phyloP scores from a whole-genome alignment of 805 yeast genomes.

The Hanseniaspora valbyensis region DNA sequence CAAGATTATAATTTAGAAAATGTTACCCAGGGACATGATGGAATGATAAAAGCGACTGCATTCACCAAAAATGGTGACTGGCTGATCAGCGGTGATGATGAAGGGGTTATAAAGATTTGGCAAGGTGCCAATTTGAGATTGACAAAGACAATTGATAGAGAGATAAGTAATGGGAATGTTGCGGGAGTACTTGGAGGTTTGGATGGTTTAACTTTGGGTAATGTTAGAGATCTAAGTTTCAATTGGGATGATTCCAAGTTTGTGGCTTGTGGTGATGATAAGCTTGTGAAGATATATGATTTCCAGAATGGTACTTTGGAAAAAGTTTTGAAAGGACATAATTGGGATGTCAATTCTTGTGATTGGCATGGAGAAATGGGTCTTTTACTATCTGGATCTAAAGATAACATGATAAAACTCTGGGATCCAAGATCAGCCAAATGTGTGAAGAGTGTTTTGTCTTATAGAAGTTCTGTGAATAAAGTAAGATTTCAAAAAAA shows the following conservation, averaged over 20 bases:
- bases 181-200: not conserved
- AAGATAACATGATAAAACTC: slow-evolving; percentile 81
- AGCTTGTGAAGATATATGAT: slow-evolving; percentile 84
- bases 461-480: slow-evolving; percentile 89
- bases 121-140: slow-evolving; percentile 91
- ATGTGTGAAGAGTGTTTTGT: slow-evolving; percentile 71
- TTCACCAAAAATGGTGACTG: slow-evolving; percentile 90
- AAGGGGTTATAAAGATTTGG: slow-evolving; percentile 88
- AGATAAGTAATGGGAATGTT: not conserved
- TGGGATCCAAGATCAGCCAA: slow-evolving; percentile 89
- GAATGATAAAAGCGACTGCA: slow-evolving; percentile 65
- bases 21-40: slow-evolving; percentile 96
- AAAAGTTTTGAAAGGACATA: slow-evolving; percentile 73
- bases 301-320: slow-evolving; percentile 83
- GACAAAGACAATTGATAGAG: slow-evolving; percentile 56
- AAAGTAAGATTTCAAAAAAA: slow-evolving; percentile 63
- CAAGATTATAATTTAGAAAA: slow-evolving; percentile 90
- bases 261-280: slow-evolving; percentile 91
- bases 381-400: slow-evolving; percentile 81
- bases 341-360: slow-evolving; percentile 96
- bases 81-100: slow-evolving; percentile 89
- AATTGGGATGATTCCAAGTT: slow-evolving; percentile 85
- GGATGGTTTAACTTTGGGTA: slow-evolving; percentile 58
- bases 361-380: slow-evolving; percentile 95
- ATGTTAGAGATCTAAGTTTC: slow-evolving; percentile 76